phyloP scores from a whole-genome alignment of 2,329 filamentous ascomycete species.

The Hirsutella minnesotensis region DNA sequence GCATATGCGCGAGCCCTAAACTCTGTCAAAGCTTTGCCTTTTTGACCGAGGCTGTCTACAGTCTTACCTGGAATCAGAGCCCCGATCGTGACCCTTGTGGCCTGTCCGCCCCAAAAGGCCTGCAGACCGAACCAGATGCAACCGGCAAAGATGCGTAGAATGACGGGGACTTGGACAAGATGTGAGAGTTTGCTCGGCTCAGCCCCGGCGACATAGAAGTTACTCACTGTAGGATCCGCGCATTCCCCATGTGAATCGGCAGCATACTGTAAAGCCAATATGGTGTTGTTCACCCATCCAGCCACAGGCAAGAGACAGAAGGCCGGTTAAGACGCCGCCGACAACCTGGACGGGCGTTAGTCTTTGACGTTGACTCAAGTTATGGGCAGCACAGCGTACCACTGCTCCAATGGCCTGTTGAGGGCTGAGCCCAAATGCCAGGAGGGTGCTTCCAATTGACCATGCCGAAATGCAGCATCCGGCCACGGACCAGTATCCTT shows the following conservation, averaged over 20 bases:
- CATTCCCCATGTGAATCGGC: slow-evolving; percentile 35
- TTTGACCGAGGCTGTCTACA: too few species aligned
- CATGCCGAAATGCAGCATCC: slow-evolving; percentile 14
- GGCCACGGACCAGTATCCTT: slow-evolving; percentile 14
- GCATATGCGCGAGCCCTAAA: slow-evolving; percentile 11
- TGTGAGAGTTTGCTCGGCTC: neutral
- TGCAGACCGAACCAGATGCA: slow-evolving; percentile 18
- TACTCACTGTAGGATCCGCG: slow-evolving; percentile 27
- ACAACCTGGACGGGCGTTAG: slow-evolving; percentile 2
- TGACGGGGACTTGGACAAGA: slow-evolving; percentile 2
- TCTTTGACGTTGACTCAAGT: too few species aligned
- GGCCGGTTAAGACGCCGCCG: slow-evolving; percentile 9
- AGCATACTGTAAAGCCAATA: slow-evolving; percentile 14
- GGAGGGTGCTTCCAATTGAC: slow-evolving; percentile 12
- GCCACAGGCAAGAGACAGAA: slow-evolving; percentile 10
- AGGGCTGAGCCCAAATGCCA: slow-evolving; percentile 14
- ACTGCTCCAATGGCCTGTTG: slow-evolving; percentile 14
- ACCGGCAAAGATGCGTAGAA: slow-evolving; percentile 13
- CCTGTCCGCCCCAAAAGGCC: slow-evolving; percentile 17
- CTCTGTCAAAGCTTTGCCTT: neutral
- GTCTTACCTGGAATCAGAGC: slow-evolving; percentile 14
- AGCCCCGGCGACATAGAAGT: too few species aligned
- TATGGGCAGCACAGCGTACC: too few species aligned
- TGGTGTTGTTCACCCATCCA: slow-evolving; percentile 14
- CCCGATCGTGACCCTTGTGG: slow-evolving; percentile 14